phyloP scores from a whole-genome alignment of 345 rosid genomes.

The Hibiscus syriacus region DNA sequence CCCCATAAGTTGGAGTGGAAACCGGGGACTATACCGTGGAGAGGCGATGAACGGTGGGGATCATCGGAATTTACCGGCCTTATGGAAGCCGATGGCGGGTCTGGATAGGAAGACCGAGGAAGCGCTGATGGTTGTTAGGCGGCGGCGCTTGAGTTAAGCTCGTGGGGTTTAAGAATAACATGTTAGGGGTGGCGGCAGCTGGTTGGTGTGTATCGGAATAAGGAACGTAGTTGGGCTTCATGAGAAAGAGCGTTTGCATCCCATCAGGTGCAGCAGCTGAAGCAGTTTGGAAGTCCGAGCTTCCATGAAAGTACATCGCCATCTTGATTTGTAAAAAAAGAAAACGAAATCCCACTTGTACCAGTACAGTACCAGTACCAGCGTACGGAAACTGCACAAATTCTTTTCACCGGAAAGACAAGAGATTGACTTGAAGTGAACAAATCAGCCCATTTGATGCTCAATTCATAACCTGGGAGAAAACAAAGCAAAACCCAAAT shows the following conservation, averaged over 20 bases:
- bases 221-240: slow-evolving; percentile 41
- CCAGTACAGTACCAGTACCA: slow-evolving; percentile 12
- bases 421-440: not conserved
- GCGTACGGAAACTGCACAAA: not conserved
- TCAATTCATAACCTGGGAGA: slow-evolving; percentile 6
- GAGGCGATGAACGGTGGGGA: slow-evolving; percentile 19
- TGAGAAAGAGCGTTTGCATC: slow-evolving; percentile 43
- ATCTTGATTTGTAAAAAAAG: slow-evolving; percentile 12
- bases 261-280: slow-evolving; percentile 15
- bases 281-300: slow-evolving; percentile 42
- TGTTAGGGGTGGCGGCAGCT: slow-evolving; percentile 6
- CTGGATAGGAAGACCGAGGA: slow-evolving; percentile 33
- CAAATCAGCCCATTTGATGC: slow-evolving; percentile 13
- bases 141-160: slow-evolving; percentile 32
- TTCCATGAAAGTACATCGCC: slow-evolving; percentile 47
- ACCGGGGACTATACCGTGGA: slow-evolving; percentile 21
- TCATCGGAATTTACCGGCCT: slow-evolving; percentile 16
- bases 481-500: not conserved
- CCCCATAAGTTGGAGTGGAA: slow-evolving; percentile 31
- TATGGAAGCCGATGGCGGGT: not conserved
- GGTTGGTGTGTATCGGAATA: slow-evolving; percentile 27
- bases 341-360: not conserved
- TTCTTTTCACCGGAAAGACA: too few relatives aligned
- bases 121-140: slow-evolving; percentile 16
- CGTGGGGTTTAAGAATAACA: slow-evolving; percentile 30